A percentile compares a stretch with the other conserved stretches of the same genome.
Evolutionary conservation across 805 yeast genomes (phyloP).

Genomic region (Limtongia smithiae): DNA sequence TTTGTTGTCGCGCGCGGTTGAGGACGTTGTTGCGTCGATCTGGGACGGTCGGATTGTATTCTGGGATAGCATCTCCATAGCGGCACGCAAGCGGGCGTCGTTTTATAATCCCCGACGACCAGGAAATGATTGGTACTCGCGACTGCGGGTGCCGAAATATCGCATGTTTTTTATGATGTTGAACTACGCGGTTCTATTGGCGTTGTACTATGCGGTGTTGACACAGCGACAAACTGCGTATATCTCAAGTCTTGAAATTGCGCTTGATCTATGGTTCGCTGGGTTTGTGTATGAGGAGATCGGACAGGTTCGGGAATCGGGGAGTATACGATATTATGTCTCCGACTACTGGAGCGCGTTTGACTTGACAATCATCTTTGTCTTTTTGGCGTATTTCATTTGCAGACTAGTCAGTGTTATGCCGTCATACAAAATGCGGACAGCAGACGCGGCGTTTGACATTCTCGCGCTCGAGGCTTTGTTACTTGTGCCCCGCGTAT

Average conservation of each 20-base stretch:
- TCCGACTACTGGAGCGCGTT: slow-evolving; percentile 36
- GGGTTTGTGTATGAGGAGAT: slow-evolving; percentile 88
- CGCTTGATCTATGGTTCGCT: slow-evolving; percentile 81
- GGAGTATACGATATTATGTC: slow-evolving; percentile 31
- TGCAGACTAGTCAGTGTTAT: slow-evolving; percentile 22
- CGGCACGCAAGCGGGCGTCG: slow-evolving; percentile 31
- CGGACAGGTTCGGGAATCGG: slow-evolving; percentile 46
- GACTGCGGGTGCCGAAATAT: slow-evolving; percentile 38
- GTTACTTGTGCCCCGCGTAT: slow-evolving; percentile 35
- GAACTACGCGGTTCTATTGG: slow-evolving; percentile 33
- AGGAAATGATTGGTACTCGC: slow-evolving; percentile 31
- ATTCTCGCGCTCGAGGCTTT: slow-evolving; percentile 36
- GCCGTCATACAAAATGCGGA: slow-evolving; percentile 11
- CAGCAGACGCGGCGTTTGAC: slow-evolving; percentile 33
- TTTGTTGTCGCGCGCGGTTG: slow-evolving; percentile 33
- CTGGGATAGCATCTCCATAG: slow-evolving; percentile 35
- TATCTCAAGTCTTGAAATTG: slow-evolving; percentile 29
- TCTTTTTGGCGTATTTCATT: slow-evolving; percentile 31
- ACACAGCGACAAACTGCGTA: slow-evolving; percentile 23
- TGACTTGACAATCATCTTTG: slow-evolving; percentile 32
- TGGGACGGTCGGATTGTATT: slow-evolving; percentile 39
- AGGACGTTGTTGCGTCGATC: slow-evolving; percentile 32
- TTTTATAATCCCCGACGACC: slow-evolving; percentile 26
- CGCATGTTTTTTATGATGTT: slow-evolving; percentile 34
- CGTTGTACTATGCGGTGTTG: slow-evolving; percentile 34